Evolutionary conservation across 208 protist species (phyloP), one percentile per base, ranked within the genome.

Genomic region (Trypanosoma melophagium): DNA sequence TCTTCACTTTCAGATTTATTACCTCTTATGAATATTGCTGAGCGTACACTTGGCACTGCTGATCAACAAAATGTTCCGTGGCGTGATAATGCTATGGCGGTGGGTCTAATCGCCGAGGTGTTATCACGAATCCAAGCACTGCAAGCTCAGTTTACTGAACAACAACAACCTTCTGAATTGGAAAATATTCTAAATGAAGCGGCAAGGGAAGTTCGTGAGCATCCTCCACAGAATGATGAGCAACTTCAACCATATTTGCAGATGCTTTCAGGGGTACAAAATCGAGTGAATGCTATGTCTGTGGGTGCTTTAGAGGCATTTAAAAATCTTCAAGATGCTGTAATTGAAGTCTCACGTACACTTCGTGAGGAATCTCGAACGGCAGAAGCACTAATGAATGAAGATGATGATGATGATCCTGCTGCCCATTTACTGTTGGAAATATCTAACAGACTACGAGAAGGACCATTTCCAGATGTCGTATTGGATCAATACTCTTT

Each of bases 391-490:
- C 47, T 75, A 28, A 49, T 3, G 21, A 69, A 14, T 67, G 65
- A 57, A n/a, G 71, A 63, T 24, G 68, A 61, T 28, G 56, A 60
- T 22, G 54, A 16, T 42, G 40, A 54, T 25, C 42, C 25, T 42
- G 68, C 84, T 52, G 45, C 80, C 5, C 67, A 71, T 24, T 51
- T 79, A 7, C 74, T 88, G 9, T 62, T 85, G 14, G 67, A 84
- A 12, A 80, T 94, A 25, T 88, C 85, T 8, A 69, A 79, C 62
- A 69, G 70, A 54, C 71, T 90, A 14, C 72, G 83, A 16, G 83
- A 89, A 19, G 51, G 74, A 45, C 16, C 54, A 21, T 55, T 86
- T 44, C 68, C 78, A 4, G 57, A 77, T 24, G 85, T 80, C 69
- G 56, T 78, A 31, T 73, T 91, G 54, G 72, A 76, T 59, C 55